Evolutionary conservation across 495 filamentous ascomycete genomes (phyloP).

Genomic region (Thermothielavioides terrestris): DNA sequence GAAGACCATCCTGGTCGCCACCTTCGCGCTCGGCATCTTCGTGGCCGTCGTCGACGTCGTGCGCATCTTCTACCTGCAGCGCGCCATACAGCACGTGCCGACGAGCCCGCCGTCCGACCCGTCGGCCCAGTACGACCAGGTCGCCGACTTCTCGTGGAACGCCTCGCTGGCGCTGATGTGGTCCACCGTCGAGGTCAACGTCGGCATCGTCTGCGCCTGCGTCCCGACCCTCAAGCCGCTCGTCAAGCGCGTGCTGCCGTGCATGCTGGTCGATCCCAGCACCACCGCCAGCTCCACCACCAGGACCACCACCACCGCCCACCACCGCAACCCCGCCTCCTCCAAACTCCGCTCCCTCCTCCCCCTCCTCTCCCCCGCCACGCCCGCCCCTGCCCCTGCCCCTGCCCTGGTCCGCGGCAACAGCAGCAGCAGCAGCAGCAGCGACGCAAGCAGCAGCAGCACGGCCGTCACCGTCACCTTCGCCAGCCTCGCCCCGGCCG

Average conservation of each 20-base stretch:
- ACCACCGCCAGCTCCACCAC: not conserved
- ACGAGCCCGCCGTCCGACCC: conserved; percentile 18
- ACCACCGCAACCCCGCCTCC: not conserved
- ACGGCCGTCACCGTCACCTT: too few relatives aligned
- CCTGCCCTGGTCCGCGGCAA: not conserved
- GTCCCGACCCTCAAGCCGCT: conserved; percentile 85
- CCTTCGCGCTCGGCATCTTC: conserved; percentile 77
- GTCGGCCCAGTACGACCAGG: conserved; percentile 27
- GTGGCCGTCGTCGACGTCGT: conserved; percentile 83
- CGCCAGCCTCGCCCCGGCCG: conserved; percentile 67
- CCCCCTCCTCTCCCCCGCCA: conserved; percentile 11
- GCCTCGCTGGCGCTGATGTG: conserved; percentile 83
- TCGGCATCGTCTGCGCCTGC: conserved; percentile 80
- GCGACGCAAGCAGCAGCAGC: too few relatives aligned
- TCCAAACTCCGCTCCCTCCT: conserved; percentile 13
- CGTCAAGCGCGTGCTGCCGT: conserved; percentile 63
- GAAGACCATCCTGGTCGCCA: conserved; percentile 73
- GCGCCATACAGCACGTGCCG: conserved; percentile 43
- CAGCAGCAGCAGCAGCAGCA: not conserved
- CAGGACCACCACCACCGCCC: not conserved
- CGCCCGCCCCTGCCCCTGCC: not conserved
- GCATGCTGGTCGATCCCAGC: conserved; percentile 49
- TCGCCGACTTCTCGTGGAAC: conserved; percentile 51
- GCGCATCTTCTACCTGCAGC: conserved; percentile 80
- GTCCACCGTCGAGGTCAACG: conserved; percentile 84